These are phyloP conservation scores for Puccinia novopanici DNA, from an alignment of 1,284 basidiomycete species.

Conservation along the genomic window DNA sequence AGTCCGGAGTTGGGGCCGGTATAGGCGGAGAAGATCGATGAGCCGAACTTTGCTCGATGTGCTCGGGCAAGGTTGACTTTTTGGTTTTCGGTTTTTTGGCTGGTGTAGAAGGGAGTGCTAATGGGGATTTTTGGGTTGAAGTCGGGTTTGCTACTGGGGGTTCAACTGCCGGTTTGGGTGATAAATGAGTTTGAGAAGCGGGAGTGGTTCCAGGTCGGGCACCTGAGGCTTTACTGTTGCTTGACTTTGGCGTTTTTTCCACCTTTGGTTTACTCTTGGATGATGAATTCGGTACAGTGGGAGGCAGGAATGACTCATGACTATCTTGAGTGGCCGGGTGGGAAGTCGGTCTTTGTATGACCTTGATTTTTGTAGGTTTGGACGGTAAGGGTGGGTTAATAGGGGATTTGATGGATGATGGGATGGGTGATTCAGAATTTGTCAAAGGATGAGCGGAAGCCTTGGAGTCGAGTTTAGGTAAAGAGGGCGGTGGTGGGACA, in stretches of 20 bases:
- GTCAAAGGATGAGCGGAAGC: background rate
- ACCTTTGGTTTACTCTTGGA: slow-evolving; percentile 15
- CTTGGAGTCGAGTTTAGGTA: slow-evolving; percentile 15
- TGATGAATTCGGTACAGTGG: background rate
- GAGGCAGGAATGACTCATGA: background rate
- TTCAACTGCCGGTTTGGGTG: slow-evolving; percentile 4
- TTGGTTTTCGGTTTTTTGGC: slow-evolving; percentile 35
- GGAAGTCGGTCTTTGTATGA: background rate
- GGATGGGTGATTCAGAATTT: background rate
- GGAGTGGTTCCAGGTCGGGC: background rate
- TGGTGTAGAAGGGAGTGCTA: background rate
- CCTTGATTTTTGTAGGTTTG: slow-evolving; percentile 46
- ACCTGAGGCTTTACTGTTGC: background rate
- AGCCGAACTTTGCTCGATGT: slow-evolving; percentile 6
- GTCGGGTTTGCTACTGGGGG: background rate
- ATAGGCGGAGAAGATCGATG: slow-evolving; percentile 8
- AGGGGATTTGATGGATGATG: background rate
- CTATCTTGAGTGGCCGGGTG: background rate
- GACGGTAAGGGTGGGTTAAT: background rate
- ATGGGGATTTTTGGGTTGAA: background rate
- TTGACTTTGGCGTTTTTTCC: background rate
- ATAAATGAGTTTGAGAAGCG: slow-evolving; percentile 3
- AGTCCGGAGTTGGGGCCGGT: slow-evolving; percentile 8
- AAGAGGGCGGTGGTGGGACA: slow-evolving; percentile 36
- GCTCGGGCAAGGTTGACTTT: slow-evolving; percentile 25